These are phyloP conservation scores for Puya raimondii DNA, from an alignment of 176 grass and related monocot genomes.

Conservation along the genomic window DNA sequence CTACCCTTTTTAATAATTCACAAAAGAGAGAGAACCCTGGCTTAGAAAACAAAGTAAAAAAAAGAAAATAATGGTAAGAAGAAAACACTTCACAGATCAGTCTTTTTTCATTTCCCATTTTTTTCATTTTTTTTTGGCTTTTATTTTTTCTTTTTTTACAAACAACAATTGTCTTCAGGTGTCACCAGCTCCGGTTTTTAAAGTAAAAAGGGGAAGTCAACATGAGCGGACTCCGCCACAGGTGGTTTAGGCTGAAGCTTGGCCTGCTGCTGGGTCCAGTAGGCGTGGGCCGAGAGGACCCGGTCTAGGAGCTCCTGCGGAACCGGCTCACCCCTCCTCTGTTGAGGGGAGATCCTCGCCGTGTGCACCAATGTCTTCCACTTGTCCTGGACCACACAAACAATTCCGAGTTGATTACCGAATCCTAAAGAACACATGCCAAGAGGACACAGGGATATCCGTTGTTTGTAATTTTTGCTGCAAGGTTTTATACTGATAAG, in stretches of 20 bases:
- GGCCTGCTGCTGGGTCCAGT: constrained; percentile 53
- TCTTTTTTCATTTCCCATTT: neutral
- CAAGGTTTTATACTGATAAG: neutral
- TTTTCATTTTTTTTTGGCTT: neutral
- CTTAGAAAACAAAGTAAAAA: constrained; percentile 15
- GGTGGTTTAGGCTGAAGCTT: constrained; percentile 35
- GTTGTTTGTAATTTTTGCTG: neutral
- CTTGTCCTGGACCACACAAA: constrained; percentile 47
- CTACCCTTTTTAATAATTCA: constrained; percentile 26
- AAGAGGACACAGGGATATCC: neutral
- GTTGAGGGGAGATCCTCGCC: constrained; percentile 62
- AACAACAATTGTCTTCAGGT: constrained; percentile 11
- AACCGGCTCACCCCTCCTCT: constrained; percentile 56
- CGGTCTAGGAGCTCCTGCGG: constrained; percentile 70
- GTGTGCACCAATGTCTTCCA: constrained; percentile 91
- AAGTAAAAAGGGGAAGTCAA: neutral
- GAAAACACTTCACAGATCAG: constrained; percentile 23
- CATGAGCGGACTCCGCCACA: neutral
- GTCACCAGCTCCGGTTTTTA: neutral
- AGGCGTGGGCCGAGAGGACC: constrained; percentile 53
- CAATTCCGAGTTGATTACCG: neutral
- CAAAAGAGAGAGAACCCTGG: constrained; percentile 23
- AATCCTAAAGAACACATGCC: neutral
- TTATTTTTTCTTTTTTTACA: neutral
- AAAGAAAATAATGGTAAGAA: constrained; percentile 19